A percentile compares a stretch with the other conserved stretches of the same genome.
phyloP scores from a whole-genome alignment of 1,284 basidiomycete genomes.

The Grifola frondosa region DNA sequence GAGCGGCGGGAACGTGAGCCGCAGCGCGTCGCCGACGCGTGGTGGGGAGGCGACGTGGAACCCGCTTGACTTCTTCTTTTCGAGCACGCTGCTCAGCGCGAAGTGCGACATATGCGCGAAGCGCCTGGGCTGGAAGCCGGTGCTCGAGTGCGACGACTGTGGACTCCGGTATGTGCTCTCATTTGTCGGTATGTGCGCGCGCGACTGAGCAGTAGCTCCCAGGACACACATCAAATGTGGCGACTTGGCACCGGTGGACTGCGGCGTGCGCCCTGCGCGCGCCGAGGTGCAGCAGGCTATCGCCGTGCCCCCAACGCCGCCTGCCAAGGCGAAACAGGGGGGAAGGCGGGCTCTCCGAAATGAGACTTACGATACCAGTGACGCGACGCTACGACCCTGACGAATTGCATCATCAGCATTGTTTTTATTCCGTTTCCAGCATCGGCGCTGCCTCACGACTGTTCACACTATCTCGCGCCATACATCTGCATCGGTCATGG shows the following conservation, averaged over 20 bases:
- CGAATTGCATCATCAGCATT: no score
- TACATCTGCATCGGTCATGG: no score
- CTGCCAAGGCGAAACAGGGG: no score
- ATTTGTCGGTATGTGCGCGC: constrained; percentile 1
- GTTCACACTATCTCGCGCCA: no score
- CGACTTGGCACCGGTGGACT: constrained; percentile 75
- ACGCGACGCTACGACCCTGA: no score
- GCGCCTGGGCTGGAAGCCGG: constrained; percentile 81
- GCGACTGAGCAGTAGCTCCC: constrained; percentile 17
- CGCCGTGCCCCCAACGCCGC: no score
- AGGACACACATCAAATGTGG: constrained; percentile 84
- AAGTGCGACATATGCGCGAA: constrained; percentile 85
- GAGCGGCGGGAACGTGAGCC: constrained; percentile 17
- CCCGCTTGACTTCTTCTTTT: constrained; percentile 76
- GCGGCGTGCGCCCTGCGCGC: constrained; percentile 50
- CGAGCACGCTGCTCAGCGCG: constrained; percentile 61
- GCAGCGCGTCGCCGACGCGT: constrained; percentile 32
- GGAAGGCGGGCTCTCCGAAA: no score
- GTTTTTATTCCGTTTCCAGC: no score
- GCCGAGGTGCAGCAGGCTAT: no score
- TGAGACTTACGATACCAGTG: no score
- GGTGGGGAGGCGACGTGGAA: constrained; percentile 54
- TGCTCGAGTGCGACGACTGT: constrained; percentile 89
- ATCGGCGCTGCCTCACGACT: no score
- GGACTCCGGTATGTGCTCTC: constrained; percentile 53